Percentiles rank a stretch among this genome's conserved stretches.
phyloP scores from a whole-genome alignment of 148 eudicot species.

The Pharnaceum exiguum region DNA sequence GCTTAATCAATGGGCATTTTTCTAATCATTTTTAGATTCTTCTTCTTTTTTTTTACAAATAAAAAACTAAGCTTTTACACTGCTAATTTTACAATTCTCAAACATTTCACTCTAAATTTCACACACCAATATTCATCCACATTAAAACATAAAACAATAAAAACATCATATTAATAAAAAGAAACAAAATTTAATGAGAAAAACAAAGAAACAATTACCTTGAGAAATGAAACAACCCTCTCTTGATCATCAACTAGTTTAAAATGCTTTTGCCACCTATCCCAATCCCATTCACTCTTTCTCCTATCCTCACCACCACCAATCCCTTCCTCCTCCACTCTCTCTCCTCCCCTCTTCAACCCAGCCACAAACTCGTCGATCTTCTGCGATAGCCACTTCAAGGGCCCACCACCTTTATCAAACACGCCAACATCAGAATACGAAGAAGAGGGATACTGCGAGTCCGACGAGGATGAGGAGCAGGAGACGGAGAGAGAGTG shows the following conservation, averaged over 20 bases:
- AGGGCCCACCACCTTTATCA: conserved; percentile 47
- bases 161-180: too few species aligned
- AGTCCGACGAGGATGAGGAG: conserved; percentile 14
- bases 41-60: too few species aligned
- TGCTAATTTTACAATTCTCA: too few species aligned
- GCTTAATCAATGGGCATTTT: too few species aligned
- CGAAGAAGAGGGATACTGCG: conserved; percentile 16
- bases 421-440: conserved; percentile 19
- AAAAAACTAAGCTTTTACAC: too few species aligned
- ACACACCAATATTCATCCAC: not conserved
- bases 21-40: too few species aligned
- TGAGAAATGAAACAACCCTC: conserved; percentile 47
- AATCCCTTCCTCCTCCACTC: conserved; percentile 7
- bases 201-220: conserved; percentile 38
- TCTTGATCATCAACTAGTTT: conserved; percentile 81
- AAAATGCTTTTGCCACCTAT: conserved; percentile 72
- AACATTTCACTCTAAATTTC: too few species aligned
- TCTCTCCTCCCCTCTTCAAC: conserved; percentile 13
- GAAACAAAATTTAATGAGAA: not conserved
- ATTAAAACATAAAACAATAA: not conserved
- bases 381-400: conserved; percentile 36
- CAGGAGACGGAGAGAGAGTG: conserved; percentile 13
- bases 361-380: conserved; percentile 37
- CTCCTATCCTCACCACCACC: conserved; percentile 35
- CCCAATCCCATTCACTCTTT: conserved; percentile 99